Conservation (phyloP, 768 basidiomycete species). For the Agaricus sinodeliciosus region DNA sequence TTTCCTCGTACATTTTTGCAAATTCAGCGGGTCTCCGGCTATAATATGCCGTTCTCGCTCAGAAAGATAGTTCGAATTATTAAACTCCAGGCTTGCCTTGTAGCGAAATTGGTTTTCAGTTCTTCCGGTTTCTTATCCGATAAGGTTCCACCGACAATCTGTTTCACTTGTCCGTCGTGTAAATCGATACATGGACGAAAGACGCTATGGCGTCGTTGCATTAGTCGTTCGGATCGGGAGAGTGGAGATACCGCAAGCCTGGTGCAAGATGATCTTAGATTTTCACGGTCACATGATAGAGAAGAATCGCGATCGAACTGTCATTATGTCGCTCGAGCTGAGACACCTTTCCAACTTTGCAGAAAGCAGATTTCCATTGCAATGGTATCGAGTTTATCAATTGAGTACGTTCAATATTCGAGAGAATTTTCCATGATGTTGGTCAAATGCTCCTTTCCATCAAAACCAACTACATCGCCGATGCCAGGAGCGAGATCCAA, state of each 20-base stretch:
- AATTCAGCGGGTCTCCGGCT: constrained; percentile 79
- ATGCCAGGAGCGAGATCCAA: constrained; percentile 90
- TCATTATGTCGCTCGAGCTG: too few relatives aligned
- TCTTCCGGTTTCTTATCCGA: constrained; percentile 53
- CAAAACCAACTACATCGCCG: constrained; percentile 73
- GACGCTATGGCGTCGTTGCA: constrained; percentile 24
- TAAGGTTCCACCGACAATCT: constrained; percentile 94
- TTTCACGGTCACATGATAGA: constrained; percentile 5
- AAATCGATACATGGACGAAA: constrained; percentile 97
- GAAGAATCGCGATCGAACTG: not conserved
- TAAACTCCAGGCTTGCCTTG: constrained; percentile 49
- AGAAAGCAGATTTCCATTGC: too few relatives aligned
- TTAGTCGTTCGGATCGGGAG: not conserved
- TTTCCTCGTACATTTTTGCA: constrained; percentile 65
- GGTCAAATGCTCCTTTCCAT: constrained; percentile 77
- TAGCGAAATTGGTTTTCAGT: constrained; percentile 86
- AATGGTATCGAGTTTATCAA: too few relatives aligned
- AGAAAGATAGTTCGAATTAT: constrained; percentile 4
- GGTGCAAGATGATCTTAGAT: not conserved
- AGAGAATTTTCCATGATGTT: constrained; percentile 75
- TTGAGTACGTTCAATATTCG: constrained; percentile 45
- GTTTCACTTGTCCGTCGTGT: constrained; percentile 93
- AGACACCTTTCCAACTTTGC: too few relatives aligned
- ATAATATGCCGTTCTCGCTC: not conserved
- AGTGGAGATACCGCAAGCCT: not conserved